These are phyloP conservation scores for Solanum chilense DNA, from an alignment of 257 asterid genomes.

Conservation along the genomic window DNA sequence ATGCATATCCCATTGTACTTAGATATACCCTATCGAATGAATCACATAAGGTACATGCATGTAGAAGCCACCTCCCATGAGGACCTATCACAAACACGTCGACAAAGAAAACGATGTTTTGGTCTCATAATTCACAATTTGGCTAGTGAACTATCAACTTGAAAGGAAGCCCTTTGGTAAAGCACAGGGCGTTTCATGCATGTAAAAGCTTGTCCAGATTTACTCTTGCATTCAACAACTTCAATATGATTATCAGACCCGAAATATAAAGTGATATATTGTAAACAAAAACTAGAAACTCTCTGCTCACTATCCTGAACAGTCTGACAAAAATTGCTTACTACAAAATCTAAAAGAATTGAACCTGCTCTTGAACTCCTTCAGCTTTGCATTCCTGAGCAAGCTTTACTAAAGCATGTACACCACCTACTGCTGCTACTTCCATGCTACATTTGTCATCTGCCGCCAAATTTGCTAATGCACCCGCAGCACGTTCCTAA, in stretches of 20 bases:
- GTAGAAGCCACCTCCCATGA: neutral
- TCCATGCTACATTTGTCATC: slow-evolving; percentile 90
- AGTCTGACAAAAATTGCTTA: neutral
- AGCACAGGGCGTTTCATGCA: neutral
- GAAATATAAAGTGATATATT: neutral
- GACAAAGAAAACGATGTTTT: neutral
- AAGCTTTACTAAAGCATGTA: slow-evolving; percentile 60
- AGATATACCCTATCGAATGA: neutral
- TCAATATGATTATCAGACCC: neutral
- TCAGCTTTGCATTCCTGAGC: slow-evolving; percentile 66
- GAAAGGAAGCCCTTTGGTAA: neutral
- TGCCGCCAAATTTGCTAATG: slow-evolving; percentile 88
- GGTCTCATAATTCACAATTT: neutral
- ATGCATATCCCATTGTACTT: neutral
- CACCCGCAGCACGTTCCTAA: slow-evolving; percentile 95
- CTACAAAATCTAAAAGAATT: neutral
- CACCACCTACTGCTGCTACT: slow-evolving; percentile 68
- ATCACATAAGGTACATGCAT: neutral
- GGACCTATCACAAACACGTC: neutral
- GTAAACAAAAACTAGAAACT: neutral
- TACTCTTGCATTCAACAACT: neutral
- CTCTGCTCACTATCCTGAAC: neutral
- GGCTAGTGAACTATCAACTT: neutral
- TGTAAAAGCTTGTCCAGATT: neutral
- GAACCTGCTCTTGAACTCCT: slow-evolving; percentile 93